Evolutionary conservation across 73 alveolate species (phyloP), one percentile per base, ranked within the genome.

Genomic region (Blepharisma stoltei): DNA sequence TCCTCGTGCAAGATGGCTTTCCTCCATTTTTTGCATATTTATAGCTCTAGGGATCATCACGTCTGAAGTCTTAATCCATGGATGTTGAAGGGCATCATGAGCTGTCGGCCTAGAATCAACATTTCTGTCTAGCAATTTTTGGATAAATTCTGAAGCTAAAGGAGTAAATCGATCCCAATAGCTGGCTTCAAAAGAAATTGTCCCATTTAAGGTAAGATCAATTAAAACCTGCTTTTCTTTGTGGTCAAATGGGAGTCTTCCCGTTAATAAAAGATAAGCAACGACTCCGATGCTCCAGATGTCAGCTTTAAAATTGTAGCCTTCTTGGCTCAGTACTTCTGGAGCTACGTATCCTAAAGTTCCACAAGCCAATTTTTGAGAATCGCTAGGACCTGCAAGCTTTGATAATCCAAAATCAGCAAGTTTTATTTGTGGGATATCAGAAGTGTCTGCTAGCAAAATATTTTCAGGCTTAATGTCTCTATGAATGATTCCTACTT

Each of bases 381-480:
- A 48, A 68, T 86, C 92, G 25, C 77, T 76, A 20, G 90, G 90
- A 45, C 82, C 89, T 6, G 86, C 54, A 41, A 88, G 83, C 70
- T 88, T 91, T 37, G 89, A 48, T 18, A 90, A 78, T 6, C 97
- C 97, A 67, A 90, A 90, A 78, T 90, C 97, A 70, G 91, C 78
- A 47, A 91, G 53, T 68, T 91, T 87, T 8, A 89, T 82, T 44
- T 86, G 87, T 32, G 83, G 75, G n/a, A 81, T 18, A 38, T 18
- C 11, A 14, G 45, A 14, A 37, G 21, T 11, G 4, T 38, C 79
- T 9, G 9, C 60, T 20, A 69, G 11, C 38, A 69, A 7, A 53
- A 69, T 69, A 69, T 69, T 69, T 69, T 69, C 79, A 38, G 79
- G 79, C n/a, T 46, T 69, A 1, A 69, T 46, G 5, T 69, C 79